These are phyloP conservation scores for Sporobolomyces pararoseus DNA, from an alignment of 768 basidiomycete genomes.

Conservation along the genomic window DNA sequence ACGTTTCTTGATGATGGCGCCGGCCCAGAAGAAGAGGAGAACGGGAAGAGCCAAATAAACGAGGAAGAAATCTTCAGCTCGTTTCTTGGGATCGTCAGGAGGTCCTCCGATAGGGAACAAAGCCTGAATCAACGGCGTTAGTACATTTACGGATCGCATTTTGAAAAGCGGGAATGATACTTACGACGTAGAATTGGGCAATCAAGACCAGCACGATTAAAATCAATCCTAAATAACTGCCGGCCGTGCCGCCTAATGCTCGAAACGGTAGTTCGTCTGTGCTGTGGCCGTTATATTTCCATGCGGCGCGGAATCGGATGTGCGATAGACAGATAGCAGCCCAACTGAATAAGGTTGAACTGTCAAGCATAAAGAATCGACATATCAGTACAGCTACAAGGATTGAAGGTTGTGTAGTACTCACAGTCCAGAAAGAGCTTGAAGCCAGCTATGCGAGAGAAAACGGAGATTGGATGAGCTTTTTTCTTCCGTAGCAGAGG, in stretches of 20 bases:
- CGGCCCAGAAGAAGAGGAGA: constrained; percentile 40
- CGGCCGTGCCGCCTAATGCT: constrained; percentile 41
- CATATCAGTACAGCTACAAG: neutral
- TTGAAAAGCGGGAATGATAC: neutral
- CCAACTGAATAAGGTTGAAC: constrained; percentile 65
- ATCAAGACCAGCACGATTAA: constrained; percentile 42
- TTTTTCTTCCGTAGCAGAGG: neutral
- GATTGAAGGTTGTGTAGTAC: constrained; percentile 41
- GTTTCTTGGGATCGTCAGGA: neutral
- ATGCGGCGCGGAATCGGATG: constrained; percentile 45
- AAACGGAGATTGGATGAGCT: neutral
- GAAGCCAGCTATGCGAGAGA: constrained; percentile 46
- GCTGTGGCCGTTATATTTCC: constrained; percentile 41
- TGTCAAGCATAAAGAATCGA: neutral
- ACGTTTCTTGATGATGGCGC: constrained; percentile 40
- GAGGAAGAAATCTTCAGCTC: constrained; percentile 39
- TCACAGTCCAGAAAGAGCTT: constrained; percentile 65
- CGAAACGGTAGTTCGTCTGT: constrained; percentile 43
- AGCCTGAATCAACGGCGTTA: neutral
- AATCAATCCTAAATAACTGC: constrained; percentile 33
- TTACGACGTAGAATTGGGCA: constrained; percentile 44
- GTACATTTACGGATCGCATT: neutral
- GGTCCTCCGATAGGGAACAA: constrained; percentile 35
- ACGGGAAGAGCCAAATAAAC: constrained; percentile 29
- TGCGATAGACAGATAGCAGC: constrained; percentile 42